A percentile compares a stretch with the other conserved stretches of the same genome.
Evolutionary conservation across 352 stramenopile genomes (phyloP).

Genomic region (Aphanomyces stellatus): DNA sequence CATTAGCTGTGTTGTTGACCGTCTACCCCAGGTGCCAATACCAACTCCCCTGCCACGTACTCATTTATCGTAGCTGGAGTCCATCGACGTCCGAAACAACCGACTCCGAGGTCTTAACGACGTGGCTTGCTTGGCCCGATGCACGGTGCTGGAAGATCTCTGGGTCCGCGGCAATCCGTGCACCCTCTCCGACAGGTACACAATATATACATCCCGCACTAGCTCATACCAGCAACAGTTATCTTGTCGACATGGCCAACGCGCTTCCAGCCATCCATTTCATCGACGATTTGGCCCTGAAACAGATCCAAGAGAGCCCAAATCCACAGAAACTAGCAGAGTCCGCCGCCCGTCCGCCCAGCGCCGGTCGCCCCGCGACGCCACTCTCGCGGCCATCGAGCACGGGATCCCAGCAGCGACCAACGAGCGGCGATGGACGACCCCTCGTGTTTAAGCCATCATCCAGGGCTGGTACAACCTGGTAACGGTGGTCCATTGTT

Average conservation of each 20-base stretch:
- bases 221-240: constrained; percentile 26
- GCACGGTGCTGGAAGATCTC: constrained; percentile 38
- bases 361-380: not conserved
- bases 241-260: constrained; percentile 40
- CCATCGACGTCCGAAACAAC: constrained; percentile 66
- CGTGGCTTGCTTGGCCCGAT: constrained; percentile 22
- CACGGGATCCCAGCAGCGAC: not conserved
- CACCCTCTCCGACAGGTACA: constrained; percentile 31
- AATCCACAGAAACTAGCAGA: constrained; percentile 12
- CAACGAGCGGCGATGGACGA: constrained; percentile 21
- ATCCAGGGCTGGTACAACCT: constrained; percentile 23
- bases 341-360: not conserved
- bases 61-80: constrained; percentile 45
- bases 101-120: constrained; percentile 27
- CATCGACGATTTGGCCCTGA: constrained; percentile 45
- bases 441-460: constrained; percentile 30
- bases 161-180: constrained; percentile 64
- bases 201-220: too few species aligned
- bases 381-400: constrained; percentile 7
- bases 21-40: not conserved
- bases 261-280: constrained; percentile 49
- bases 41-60: not conserved
- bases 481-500: constrained; percentile 14
- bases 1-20: constrained; percentile 24
- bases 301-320: constrained; percentile 8